Base-by-base conservation (phyloP, 2,329 filamentous ascomycete genomes). In the Blumeriella jaapii region DNA sequence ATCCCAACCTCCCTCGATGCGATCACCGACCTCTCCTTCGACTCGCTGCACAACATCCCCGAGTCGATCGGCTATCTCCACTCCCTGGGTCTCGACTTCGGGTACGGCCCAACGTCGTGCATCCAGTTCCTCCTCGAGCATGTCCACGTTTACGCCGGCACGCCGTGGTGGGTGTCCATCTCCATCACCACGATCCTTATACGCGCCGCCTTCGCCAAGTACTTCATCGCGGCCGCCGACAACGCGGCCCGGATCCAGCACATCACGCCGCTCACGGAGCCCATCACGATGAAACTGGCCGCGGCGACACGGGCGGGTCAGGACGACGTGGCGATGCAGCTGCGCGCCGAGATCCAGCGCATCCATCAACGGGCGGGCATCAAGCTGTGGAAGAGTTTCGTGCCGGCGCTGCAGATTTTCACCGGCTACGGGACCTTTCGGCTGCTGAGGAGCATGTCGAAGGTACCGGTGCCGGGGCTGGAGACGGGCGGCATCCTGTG, bases 111-210 rank as follows among this genome's bases (percentile, higher is more conserved):
- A 4, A 83, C 86, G 0, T 62, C 77, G 3, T 47, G 74, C 11
- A 75, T 91, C 58, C 69, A 95, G 61, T 87, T 70, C 67, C 14
- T 73, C 2, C 61, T 96, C 8, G 91, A 98, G 64, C 76, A 89
- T 55, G 55, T 93, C 25, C 85, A 98, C 60, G 65, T 95, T 42
- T 78, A 69, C 49, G 38, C 59, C 2, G 84, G 80, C 22, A 60
- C 84, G 36, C 83, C 85, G 9, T 96, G 91, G 91, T 86, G 82
- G 67, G 76, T 64, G 2, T 74, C 82, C 40, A 81, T 95, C 49
- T 59, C 78, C 28, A 58, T 68, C 4, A 71, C 78, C 0, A 77
- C 80, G 20, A 20, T 86, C 1, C 39, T 74, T 5, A 61, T 87
- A 41, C 82, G 89, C 42, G 39, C 68, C 6, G 53, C 63, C 30